Evolutionary conservation across 2,329 filamentous ascomycete species (phyloP).

Genomic region (Xylaria sp.): DNA sequence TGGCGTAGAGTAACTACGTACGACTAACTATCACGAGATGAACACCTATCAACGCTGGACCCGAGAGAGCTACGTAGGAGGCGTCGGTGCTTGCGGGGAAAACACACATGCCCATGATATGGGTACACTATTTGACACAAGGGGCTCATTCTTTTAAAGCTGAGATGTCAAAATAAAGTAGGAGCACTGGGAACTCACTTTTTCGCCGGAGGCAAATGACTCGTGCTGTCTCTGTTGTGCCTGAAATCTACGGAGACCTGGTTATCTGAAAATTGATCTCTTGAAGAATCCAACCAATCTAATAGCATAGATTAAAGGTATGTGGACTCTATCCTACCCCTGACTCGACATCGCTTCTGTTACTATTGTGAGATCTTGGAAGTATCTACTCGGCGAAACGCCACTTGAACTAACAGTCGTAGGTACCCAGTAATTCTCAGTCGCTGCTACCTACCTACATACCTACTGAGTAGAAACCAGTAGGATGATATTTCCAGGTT

Average conservation of each 20-base stretch:
- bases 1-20: background rate
- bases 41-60: too few relatives aligned
- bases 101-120: background rate
- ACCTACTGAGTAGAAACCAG: background rate
- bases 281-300: background rate
- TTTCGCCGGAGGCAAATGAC: background rate
- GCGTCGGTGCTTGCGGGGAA: background rate
- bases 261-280: background rate
- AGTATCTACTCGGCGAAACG: background rate
- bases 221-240: background rate
- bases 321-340: slow-evolving; percentile 2
- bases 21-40: background rate
- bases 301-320: background rate
- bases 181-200: background rate
- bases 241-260: background rate
- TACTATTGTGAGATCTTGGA: background rate
- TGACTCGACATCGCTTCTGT: slow-evolving; percentile 1
- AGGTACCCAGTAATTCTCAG: background rate
- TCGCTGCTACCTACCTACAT: background rate
- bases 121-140: background rate
- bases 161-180: background rate
- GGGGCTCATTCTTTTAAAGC: background rate
- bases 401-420: background rate
- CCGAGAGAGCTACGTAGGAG: background rate
- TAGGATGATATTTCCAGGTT: background rate